Evolutionary conservation across 2,329 filamentous ascomycete genomes (phyloP).

Genomic region (Ceratocystis variospora): DNA sequence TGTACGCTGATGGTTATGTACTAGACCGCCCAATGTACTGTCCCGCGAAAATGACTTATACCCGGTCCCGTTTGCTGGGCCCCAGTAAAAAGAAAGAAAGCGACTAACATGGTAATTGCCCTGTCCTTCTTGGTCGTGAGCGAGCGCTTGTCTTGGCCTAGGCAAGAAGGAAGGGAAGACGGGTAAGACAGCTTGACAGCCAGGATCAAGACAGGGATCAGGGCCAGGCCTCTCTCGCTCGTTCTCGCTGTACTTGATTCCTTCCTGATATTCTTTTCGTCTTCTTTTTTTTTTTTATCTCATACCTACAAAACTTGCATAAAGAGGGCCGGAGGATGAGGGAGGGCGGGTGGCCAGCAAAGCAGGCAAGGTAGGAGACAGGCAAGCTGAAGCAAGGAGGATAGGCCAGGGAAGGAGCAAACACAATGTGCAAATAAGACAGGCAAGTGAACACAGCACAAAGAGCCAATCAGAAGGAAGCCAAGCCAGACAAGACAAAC

Average conservation of each 20-base stretch:
- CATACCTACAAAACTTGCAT: neutral
- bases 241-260: neutral
- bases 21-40: neutral
- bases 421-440: neutral
- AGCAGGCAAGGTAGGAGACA: neutral
- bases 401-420: neutral
- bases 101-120: neutral
- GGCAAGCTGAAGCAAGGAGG: neutral
- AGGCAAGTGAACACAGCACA: neutral
- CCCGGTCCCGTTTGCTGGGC: neutral
- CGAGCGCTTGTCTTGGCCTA: neutral
- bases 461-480: neutral
- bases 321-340: neutral
- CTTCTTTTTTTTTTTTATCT: neutral
- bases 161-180: neutral
- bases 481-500: neutral
- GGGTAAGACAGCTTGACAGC: conserved; percentile 1
- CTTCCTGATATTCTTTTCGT: neutral
- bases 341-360: neutral
- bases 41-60: neutral
- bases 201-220: neutral
- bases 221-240: neutral
- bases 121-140: neutral
- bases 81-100: neutral
- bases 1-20: neutral